Evolutionary conservation across 2,329 filamentous ascomycete species (phyloP), one percentile per base, ranked within the genome.

Genomic region (Verticillium dahliae): DNA sequence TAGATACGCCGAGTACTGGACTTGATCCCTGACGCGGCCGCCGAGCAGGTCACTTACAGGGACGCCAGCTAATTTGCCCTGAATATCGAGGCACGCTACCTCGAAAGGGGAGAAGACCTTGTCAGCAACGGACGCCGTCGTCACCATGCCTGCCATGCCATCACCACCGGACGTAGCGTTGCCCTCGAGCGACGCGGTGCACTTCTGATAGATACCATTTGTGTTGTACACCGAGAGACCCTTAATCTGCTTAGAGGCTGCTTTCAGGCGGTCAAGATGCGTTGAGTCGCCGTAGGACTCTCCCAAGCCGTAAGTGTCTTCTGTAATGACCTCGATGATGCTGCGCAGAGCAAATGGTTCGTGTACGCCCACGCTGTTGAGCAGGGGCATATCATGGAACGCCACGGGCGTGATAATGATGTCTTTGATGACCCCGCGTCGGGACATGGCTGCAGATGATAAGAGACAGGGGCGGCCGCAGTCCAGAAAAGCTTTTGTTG

Each of bases 141-240:
- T 78, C 11, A 78, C 76, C 75, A 78, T 74, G 35, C 69, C 73
- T 0, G 84, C 80, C 55, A 92, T 75, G 61, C 89, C 91, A 68
- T 88, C 85, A 45, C 59, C 91, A 13, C 63, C 90, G 56, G 82
- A 87, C 2, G 60, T 61, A 33, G 60, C 62, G 58, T 62, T 61
- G 22, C 63, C 62, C 1, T 88, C 88, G 0, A 78, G 70, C 0
- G 90, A 90, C 60, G 93, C 88, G 75, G 92, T 81, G 70, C 95
- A 96, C 3, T 87, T 90, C 65, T 91, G 88, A 75, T 93, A 94
- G 67, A 94, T 84, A 68, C 92, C 88, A 70, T 94, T 95, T 1
- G 91, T 94, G 73, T 91, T 90, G 41, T 73, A 71, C 0, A 74
- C 65, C 2, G 72, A 65, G 5, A 72, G 59, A 0, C 69, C 72